A percentile compares a stretch with the other conserved stretches of the same genome.
These are phyloP conservation scores for Brachypodium distachyon DNA, from an alignment of 202 grass and related monocot genomes.

Conservation along the genomic window DNA sequence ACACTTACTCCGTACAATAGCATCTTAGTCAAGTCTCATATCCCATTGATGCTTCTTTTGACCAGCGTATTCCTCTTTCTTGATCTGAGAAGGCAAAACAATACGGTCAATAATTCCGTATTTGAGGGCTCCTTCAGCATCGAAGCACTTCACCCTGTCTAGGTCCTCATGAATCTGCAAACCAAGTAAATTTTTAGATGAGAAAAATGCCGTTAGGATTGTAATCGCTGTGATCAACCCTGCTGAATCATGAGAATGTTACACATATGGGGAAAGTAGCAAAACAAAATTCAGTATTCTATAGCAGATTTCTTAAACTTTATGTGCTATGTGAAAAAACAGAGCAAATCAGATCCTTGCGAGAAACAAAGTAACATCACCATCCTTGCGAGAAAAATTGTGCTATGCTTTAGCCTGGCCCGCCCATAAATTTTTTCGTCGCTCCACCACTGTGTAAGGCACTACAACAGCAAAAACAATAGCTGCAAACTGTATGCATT, in stretches of 20 bases:
- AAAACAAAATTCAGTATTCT: background rate
- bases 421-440: no score
- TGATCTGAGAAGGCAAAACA: conserved; percentile 56
- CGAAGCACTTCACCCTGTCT: conserved; percentile 26
- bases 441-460: no score
- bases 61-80: conserved; percentile 32
- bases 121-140: conserved; percentile 69
- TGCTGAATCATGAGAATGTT: background rate
- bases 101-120: conserved; percentile 78
- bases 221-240: background rate
- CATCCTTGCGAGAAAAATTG: no score
- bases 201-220: background rate
- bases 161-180: conserved; percentile 43
- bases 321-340: background rate
- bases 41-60: conserved; percentile 34
- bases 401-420: no score
- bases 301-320: background rate
- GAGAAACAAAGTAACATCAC: background rate
- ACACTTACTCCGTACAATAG: background rate
- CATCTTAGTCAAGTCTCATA: conserved; percentile 35
- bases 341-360: background rate
- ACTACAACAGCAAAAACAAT: background rate
- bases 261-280: background rate
- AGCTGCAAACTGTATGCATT: background rate
- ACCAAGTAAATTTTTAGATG: background rate